Percentiles rank a stretch among this genome's conserved stretches.
These are phyloP conservation scores for Diospyros lotus DNA, from an alignment of 148 eudicot species.

Conservation along the genomic window DNA sequence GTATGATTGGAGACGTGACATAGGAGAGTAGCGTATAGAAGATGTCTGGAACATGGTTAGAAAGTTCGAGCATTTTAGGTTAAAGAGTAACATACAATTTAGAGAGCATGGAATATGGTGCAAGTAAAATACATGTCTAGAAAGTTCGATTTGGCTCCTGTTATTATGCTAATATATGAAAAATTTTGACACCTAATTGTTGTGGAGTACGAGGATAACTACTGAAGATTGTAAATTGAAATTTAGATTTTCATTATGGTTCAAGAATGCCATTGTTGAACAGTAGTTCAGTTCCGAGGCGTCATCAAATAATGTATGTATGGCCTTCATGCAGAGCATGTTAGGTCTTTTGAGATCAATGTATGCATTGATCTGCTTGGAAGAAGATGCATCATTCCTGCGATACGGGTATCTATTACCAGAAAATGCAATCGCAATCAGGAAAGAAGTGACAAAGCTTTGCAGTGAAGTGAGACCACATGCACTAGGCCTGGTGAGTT, in stretches of 20 bases:
- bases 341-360: constrained; percentile 61
- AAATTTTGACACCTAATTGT: background rate
- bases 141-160: too few relatives aligned
- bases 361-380: constrained; percentile 62
- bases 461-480: constrained; percentile 87
- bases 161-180: too few relatives aligned
- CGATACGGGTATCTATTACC: constrained; percentile 71
- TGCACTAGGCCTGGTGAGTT: constrained; percentile 64
- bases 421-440: constrained; percentile 62
- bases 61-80: too few relatives aligned
- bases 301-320: background rate
- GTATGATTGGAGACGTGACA: background rate
- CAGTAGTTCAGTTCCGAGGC: too few relatives aligned
- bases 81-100: too few relatives aligned
- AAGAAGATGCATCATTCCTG: constrained; percentile 88
- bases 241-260: background rate
- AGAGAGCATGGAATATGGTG: too few relatives aligned
- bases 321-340: constrained; percentile 49
- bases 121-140: too few relatives aligned
- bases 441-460: constrained; percentile 70
- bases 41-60: background rate
- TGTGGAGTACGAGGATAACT: background rate
- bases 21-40: background rate
- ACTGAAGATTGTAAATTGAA: background rate
- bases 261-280: too few relatives aligned